Evolutionary conservation across 257 asterid species (phyloP), one percentile per base, ranked within the genome.

Genomic region (Nicotiana benthamiana): DNA sequence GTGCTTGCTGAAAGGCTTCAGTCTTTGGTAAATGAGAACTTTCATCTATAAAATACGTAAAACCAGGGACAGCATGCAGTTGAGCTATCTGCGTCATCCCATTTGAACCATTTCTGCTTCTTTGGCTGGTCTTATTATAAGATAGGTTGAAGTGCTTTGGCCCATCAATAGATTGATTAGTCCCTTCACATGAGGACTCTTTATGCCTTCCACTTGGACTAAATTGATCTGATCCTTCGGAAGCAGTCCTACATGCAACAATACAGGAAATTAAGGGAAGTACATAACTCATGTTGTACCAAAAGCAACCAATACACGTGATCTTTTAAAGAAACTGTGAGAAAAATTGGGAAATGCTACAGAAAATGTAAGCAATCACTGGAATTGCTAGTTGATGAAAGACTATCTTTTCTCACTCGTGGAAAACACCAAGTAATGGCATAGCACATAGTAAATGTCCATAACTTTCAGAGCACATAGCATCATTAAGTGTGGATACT

Each of bases 31-130:
- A 64, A 80, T 54, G 87, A 59, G 88, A 65, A 72, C 80, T 77
- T 88, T 85, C 93, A 82, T 93, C 91, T 63, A 91, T 85, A 76
- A 93, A 90, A 87, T 78, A 85, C 24, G 93, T 86, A 83, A 93
- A 93, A 72, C 90, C 97, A 79, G 97, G 92, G 80, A 93, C 91
- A 46, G 93, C 94, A 75, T 92, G 92, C 83, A 91, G 87, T 86
- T 93, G 84, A 62, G 98, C 90, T 79, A 88, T 75, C 75, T 91
- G 95, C 13, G 89, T 89, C 74, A 90, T 88, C 80, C 87, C 93
- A 80, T 87, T 89, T 43, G 86, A 63, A 57, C 85, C 83, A 75
- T 93, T 93, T 30, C 27, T 83, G 53, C 80, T 81, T 80, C 64
- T 84, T 84, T 86, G 90, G 83, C 84, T 75, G 59, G 91, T 90